Evolutionary conservation across 2,329 filamentous ascomycete species (phyloP).

Genomic region (Geosmithia flava): DNA sequence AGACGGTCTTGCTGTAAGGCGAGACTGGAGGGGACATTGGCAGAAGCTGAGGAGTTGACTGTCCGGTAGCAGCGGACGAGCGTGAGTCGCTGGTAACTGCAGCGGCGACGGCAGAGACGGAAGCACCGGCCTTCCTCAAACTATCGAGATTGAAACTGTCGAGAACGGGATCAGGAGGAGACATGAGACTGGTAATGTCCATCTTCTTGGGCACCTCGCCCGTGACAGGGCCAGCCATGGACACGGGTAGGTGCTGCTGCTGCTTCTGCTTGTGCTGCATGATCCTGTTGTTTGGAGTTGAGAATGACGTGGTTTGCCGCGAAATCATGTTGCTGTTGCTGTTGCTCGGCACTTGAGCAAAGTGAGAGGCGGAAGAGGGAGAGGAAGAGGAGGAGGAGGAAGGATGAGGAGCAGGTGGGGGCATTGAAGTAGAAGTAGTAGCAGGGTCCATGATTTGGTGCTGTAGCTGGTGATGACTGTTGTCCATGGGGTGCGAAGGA

Average conservation of each 20-base stretch:
- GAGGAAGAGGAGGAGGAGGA: constrained; percentile 5
- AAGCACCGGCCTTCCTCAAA: neutral
- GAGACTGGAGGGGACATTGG: constrained; percentile 49
- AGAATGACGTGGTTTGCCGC: neutral
- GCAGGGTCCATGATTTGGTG: constrained; percentile 1
- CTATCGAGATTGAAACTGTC: constrained; percentile 33
- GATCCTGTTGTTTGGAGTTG: constrained; percentile 1
- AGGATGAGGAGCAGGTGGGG: constrained; percentile 4
- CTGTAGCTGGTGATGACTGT: constrained; percentile 4
- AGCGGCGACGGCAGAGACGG: neutral
- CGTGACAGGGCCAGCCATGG: constrained; percentile 14
- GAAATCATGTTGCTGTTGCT: neutral
- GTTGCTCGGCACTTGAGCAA: constrained; percentile 2
- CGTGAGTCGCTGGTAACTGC: neutral
- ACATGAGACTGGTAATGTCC: constrained; percentile 46
- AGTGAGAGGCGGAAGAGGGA: constrained; percentile 6
- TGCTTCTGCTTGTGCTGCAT: constrained; percentile 5
- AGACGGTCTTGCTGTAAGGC: constrained; percentile 26
- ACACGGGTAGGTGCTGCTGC: constrained; percentile 3
- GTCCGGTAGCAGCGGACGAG: neutral
- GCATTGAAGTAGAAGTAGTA: constrained; percentile 8
- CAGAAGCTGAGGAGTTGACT: constrained; percentile 16
- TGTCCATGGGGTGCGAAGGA: constrained; percentile 17
- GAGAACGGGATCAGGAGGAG: constrained; percentile 43
- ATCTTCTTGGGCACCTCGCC: constrained; percentile 23